These are phyloP conservation scores for Chalaropsis thielavioides DNA, from an alignment of 2,329 filamentous ascomycete species.

Conservation along the genomic window DNA sequence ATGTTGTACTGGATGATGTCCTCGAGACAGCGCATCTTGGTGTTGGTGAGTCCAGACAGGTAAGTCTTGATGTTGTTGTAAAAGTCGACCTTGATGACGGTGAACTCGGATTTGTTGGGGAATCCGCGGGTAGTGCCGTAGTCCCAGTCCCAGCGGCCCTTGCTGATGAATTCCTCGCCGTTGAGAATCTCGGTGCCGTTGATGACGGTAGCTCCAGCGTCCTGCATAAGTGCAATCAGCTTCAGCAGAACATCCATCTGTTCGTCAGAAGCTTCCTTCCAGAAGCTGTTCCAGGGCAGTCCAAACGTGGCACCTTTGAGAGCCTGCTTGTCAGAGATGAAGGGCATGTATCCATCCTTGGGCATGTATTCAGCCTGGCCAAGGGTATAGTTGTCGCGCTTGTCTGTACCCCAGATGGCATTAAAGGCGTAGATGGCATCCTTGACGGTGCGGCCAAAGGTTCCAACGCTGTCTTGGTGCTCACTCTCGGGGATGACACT, in stretches of 20 bases:
- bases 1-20: slow-evolving; percentile 53
- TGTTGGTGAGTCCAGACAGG: slow-evolving; percentile 47
- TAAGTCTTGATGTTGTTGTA: slow-evolving; percentile 49
- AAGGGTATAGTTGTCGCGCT: slow-evolving; percentile 50
- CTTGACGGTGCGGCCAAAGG: slow-evolving; percentile 51
- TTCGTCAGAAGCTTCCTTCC: slow-evolving; percentile 43
- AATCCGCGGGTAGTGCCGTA: slow-evolving; percentile 46
- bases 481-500: slow-evolving; percentile 49
- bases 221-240: slow-evolving; percentile 32
- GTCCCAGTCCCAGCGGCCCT: slow-evolving; percentile 61
- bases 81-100: slow-evolving; percentile 56
- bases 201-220: slow-evolving; percentile 50
- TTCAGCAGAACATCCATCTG: slow-evolving; percentile 39
- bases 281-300: slow-evolving; percentile 58
- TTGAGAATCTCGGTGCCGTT: slow-evolving; percentile 55
- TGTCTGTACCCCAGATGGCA: slow-evolving; percentile 51
- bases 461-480: slow-evolving; percentile 55
- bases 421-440: slow-evolving; percentile 54
- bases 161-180: slow-evolving; percentile 46
- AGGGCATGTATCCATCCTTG: slow-evolving; percentile 40
- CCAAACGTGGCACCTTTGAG: slow-evolving; percentile 52
- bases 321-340: slow-evolving; percentile 36
- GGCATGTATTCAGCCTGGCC: slow-evolving; percentile 43
- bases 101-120: slow-evolving; percentile 61
- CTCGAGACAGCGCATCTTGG: slow-evolving; percentile 41